Conservation (phyloP, 1,284 basidiomycete genomes). For the Microbotryomycetes sp. region DNA sequence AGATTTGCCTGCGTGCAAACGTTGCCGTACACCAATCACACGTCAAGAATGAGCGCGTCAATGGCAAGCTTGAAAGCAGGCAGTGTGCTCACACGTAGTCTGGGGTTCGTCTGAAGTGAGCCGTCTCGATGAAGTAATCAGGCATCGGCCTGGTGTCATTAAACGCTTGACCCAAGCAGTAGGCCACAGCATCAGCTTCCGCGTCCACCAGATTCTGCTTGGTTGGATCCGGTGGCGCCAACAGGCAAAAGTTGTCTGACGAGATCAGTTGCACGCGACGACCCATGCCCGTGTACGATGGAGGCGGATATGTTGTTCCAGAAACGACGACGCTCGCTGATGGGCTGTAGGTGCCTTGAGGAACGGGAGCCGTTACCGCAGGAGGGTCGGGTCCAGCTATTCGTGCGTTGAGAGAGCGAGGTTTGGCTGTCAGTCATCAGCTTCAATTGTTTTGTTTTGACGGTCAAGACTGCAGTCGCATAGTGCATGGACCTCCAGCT, state of each 20-base stretch:
- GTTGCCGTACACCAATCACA: neutral
- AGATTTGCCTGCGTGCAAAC: constrained; percentile 25
- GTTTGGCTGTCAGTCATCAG: too few relatives aligned
- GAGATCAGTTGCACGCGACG: neutral
- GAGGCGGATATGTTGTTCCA: constrained; percentile 1
- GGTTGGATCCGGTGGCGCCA: constrained; percentile 38
- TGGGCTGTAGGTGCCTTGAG: neutral
- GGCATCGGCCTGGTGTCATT: constrained; percentile 37
- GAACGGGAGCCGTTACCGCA: neutral
- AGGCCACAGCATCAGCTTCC: constrained; percentile 37
- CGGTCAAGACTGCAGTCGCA: too few relatives aligned
- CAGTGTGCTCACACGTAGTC: neutral
- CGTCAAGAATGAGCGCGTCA: neutral
- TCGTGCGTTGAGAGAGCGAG: too few relatives aligned
- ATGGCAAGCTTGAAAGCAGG: neutral
- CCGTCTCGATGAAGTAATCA: constrained; percentile 38
- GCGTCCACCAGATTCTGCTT: constrained; percentile 38
- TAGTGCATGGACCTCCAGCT: too few relatives aligned
- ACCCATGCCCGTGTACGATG: neutral
- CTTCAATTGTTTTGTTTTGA: too few relatives aligned
- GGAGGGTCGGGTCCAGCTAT: constrained; percentile 6
- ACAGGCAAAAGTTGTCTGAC: constrained; percentile 14
- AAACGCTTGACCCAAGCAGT: constrained; percentile 35
- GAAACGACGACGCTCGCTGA: neutral
- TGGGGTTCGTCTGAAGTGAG: constrained; percentile 34